Percentiles rank a stretch among this genome's conserved stretches.
phyloP scores from a whole-genome alignment of 331 rosid genomes.

The Prunus yedoensis region DNA sequence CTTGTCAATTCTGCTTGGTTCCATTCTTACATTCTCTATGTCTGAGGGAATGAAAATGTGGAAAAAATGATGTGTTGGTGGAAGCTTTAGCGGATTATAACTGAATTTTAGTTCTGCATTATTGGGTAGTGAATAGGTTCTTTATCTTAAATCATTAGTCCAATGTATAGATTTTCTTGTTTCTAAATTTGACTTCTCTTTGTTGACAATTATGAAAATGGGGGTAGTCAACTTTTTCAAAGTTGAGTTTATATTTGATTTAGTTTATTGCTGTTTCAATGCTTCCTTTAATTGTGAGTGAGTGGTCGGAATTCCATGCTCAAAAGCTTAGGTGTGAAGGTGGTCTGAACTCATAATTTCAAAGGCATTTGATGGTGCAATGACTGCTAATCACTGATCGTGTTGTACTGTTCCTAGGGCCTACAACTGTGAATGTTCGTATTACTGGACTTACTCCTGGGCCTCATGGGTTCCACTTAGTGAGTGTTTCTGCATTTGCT shows the following conservation, averaged over 20 bases:
- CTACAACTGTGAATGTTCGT: conserved; percentile 78
- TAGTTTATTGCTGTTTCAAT: not conserved
- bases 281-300: not conserved
- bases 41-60: not conserved
- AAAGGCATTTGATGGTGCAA: not conserved
- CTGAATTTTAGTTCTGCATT: not conserved
- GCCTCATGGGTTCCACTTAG: conserved; percentile 88
- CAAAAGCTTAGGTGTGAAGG: not conserved
- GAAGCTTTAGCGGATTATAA: not conserved
- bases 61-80: not conserved
- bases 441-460: conserved; percentile 84
- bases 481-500: conserved; percentile 41
- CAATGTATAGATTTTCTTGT: not conserved
- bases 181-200: not conserved
- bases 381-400: not conserved
- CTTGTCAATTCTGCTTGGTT: not conserved
- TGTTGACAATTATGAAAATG: not conserved
- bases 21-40: not conserved
- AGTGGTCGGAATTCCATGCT: not conserved
- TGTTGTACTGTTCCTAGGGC: conserved; percentile 52
- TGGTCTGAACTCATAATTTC: not conserved
- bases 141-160: not conserved
- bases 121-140: not conserved
- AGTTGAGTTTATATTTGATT: not conserved
- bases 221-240: not conserved